Conservation (phyloP, 805 yeast species). For the Candida piceae region DNA sequence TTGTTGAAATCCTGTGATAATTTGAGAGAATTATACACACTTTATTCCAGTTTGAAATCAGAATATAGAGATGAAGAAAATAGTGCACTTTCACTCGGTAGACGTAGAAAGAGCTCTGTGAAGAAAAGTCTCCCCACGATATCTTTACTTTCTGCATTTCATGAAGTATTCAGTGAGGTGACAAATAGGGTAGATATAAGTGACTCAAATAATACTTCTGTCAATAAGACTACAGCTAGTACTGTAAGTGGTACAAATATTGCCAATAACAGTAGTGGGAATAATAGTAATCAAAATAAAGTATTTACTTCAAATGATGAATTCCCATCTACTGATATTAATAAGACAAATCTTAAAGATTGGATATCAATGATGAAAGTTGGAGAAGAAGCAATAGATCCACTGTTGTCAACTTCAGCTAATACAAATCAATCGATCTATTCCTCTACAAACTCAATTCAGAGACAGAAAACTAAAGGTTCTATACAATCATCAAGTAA, state of each 20-base stretch:
- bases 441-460: constrained; percentile 17
- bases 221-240: too few relatives aligned
- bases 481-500: constrained; percentile 19
- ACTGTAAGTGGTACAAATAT: too few relatives aligned
- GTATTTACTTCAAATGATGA: constrained; percentile 5
- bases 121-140: constrained; percentile 12
- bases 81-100: constrained; percentile 3
- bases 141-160: constrained; percentile 31
- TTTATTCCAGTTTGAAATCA: constrained; percentile 8
- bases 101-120: constrained; percentile 4
- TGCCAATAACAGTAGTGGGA: not conserved
- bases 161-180: constrained; percentile 30
- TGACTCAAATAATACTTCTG: too few relatives aligned
- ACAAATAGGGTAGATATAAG: constrained; percentile 8
- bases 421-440: constrained; percentile 16
- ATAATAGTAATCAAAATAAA: too few relatives aligned
- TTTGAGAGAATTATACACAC: constrained; percentile 24
- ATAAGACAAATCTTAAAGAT: constrained; percentile 16
- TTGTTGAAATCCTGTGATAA: constrained; percentile 31
- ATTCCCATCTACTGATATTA: not conserved
- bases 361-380: constrained; percentile 20
- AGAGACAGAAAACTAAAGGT: constrained; percentile 14
- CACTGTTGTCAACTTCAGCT: constrained; percentile 5
- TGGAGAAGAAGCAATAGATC: constrained; percentile 13
- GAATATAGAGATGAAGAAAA: constrained; percentile 9